Percentiles rank a stretch among this genome's conserved stretches.
Evolutionary conservation across 108 stramenopile species (phyloP).

Genomic region (Skeletonema marinoi): DNA sequence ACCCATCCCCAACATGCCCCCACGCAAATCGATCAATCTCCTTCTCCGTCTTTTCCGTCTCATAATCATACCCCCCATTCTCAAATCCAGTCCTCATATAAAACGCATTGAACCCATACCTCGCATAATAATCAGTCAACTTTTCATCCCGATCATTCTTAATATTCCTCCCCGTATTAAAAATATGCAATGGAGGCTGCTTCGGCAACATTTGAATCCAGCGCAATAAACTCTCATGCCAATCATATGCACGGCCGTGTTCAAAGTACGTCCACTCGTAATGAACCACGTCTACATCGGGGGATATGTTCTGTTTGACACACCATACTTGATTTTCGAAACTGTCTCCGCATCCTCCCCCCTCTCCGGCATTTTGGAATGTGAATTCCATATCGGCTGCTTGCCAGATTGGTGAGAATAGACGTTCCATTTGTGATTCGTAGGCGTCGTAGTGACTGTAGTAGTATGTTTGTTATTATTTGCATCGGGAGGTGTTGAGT

Average conservation of each 20-base stretch:
- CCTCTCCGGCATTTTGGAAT: slow-evolving; percentile 57
- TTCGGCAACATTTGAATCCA: slow-evolving; percentile 49
- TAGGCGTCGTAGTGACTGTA: slow-evolving; percentile 36
- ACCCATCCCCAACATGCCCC: slow-evolving; percentile 51
- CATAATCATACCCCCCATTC: slow-evolving; percentile 44
- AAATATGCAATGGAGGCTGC: slow-evolving; percentile 48
- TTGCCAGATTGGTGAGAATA: slow-evolving; percentile 39
- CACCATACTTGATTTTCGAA: slow-evolving; percentile 51
- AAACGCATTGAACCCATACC: slow-evolving; percentile 43
- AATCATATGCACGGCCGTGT: slow-evolving; percentile 5
- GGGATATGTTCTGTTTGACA: slow-evolving; percentile 49
- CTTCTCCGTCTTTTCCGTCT: slow-evolving; percentile 21
- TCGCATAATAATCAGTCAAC: slow-evolving; percentile 25
- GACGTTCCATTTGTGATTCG: slow-evolving; percentile 49
- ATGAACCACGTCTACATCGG: slow-evolving; percentile 44
- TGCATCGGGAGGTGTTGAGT: no score
- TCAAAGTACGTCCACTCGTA: slow-evolving; percentile 62
- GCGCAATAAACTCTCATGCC: slow-evolving; percentile 42
- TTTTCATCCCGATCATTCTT: slow-evolving; percentile 4
- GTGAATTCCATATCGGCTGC: slow-evolving; percentile 54
- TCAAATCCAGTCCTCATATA: slow-evolving; percentile 28
- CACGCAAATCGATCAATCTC: slow-evolving; percentile 41
- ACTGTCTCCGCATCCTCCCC: slow-evolving; percentile 48
- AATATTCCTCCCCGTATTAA: slow-evolving; percentile 15
- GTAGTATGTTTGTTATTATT: no score